Evolutionary conservation across 1,139 yeast species (phyloP), one percentile per base, ranked within the genome.

Genomic region (Scheffersomyces insectosa): DNA sequence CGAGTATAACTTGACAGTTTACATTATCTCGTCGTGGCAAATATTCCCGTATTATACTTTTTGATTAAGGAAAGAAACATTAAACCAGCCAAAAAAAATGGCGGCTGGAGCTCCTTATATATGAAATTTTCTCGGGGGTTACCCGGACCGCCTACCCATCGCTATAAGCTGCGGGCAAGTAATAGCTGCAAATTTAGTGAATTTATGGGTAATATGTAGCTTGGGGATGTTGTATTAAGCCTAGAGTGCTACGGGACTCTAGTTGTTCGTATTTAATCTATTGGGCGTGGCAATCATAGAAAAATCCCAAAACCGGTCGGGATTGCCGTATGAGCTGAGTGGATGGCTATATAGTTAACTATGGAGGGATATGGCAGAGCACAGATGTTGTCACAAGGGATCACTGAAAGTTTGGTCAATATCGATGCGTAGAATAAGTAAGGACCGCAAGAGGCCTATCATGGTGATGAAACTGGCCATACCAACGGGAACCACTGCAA

Each of bases 401-500:
- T 31, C 34, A 7, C 14, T 20, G 11, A 31, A 31, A 16, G 29
- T 39, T 29, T 61, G 64, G 41, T 83, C 88, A 13, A 86, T 74
- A 55, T 87, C 96, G 44, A 88, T 68, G 45, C 96, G 75, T 39
- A 89, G 72, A 33, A 90, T 87, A 54, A 90, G 72, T 40, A 90
- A 64, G 42, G 89, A 80, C 49, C 97, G 70, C 28, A 90, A 67
- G 39, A 91, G 67, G 0, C 91, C 95, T 27, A 90, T 72, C 96
- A 91, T 89, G 4, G 98, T 90, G 25, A 91, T 67, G 56, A 93
- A 93, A 55, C 97, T 88, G 3, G 99, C 97, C 47, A 93, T 58
- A 0, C 99, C 99, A 20, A 93, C 91, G 0, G 99, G 99, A 5
- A 93, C 97, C 41, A 93, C 98, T 1, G 98, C 97, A 70, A 88